phyloP scores from a whole-genome alignment of 352 stramenopile species.

The Globisporangium abappressorium region DNA sequence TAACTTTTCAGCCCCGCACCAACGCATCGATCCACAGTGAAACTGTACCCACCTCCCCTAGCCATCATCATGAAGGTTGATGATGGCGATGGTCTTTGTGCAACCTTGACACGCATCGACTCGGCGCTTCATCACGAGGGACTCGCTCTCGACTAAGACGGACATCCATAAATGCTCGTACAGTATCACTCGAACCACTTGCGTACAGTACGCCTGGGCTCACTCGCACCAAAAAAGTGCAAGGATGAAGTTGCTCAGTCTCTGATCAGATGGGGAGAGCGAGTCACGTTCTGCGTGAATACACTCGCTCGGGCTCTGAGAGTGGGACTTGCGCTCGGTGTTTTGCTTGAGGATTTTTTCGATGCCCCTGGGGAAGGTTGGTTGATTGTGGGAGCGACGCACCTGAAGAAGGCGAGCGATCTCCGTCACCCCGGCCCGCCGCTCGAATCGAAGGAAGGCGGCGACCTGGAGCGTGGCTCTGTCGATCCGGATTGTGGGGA shows the following conservation, averaged over 20 bases:
- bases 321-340: neutral
- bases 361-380: neutral
- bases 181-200: neutral
- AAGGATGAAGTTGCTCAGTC: neutral
- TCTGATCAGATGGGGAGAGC: neutral
- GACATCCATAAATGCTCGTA: neutral
- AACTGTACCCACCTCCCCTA: neutral
- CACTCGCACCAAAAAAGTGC: neutral
- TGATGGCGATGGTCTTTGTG: neutral
- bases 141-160: neutral
- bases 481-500: too few species aligned
- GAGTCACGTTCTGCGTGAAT: neutral
- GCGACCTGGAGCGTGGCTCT: too few species aligned
- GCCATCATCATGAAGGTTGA: neutral
- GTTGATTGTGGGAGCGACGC: neutral
- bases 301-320: neutral
- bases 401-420: too few species aligned
- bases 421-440: too few species aligned
- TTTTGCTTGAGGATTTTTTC: neutral
- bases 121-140: neutral
- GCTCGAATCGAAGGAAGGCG: too few species aligned
- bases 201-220: too few species aligned
- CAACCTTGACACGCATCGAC: neutral
- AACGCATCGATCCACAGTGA: neutral
- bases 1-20: too few species aligned